Evolutionary conservation across 2,329 filamentous ascomycete genomes (phyloP).

Genomic region (Fusarium cicatricum): DNA sequence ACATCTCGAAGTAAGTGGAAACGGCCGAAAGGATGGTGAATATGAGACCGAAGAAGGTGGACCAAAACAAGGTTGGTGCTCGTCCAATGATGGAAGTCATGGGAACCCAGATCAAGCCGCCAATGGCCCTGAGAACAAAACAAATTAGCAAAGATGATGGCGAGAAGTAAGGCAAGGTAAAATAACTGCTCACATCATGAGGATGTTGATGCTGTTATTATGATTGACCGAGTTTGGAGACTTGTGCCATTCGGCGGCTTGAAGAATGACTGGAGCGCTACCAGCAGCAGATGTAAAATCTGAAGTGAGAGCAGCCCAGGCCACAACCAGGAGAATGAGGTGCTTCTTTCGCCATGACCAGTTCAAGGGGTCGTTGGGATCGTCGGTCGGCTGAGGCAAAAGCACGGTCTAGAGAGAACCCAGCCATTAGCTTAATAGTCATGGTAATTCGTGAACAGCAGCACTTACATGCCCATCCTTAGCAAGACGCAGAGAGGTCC

Average conservation of each 20-base stretch:
- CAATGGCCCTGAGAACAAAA: conserved; percentile 30
- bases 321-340: conserved; percentile 26
- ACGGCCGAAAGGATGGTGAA: conserved; percentile 22
- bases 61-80: conserved; percentile 32
- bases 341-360: conserved; percentile 35
- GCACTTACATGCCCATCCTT: conserved; percentile 31
- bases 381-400: conserved; percentile 28
- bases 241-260: conserved; percentile 29
- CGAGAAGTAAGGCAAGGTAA: too few relatives aligned
- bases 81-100: conserved; percentile 31
- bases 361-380: conserved; percentile 29
- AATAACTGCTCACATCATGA: conserved; percentile 30
- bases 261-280: conserved; percentile 25
- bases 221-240: conserved; percentile 15
- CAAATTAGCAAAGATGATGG: too few relatives aligned
- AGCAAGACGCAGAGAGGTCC: conserved; percentile 20
- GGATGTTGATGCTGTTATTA: conserved; percentile 29
- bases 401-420: conserved; percentile 30
- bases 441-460: too few relatives aligned
- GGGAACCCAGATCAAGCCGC: conserved; percentile 29
- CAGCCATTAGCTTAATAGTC: too few relatives aligned
- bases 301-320: conserved; percentile 27
- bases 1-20: conserved; percentile 16
- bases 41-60: conserved; percentile 23
- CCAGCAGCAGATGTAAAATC: conserved; percentile 34